Evolutionary conservation across 2,329 filamentous ascomycete genomes (phyloP).

Genomic region (Fusarium sarcochroum): DNA sequence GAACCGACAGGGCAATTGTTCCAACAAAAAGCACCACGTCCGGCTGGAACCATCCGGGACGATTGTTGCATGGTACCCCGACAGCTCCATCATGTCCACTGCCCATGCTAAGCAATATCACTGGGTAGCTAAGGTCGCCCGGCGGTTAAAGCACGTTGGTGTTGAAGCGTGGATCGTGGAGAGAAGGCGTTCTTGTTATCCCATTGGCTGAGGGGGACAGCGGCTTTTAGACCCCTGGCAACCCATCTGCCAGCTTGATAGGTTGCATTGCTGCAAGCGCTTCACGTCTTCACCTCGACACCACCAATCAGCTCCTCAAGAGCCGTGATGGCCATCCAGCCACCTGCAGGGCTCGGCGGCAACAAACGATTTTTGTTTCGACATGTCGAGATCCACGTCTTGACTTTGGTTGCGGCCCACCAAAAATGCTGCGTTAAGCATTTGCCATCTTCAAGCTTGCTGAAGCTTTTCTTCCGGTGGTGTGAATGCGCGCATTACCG

Average conservation of each 20-base stretch:
- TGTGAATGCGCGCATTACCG: constrained; percentile 14
- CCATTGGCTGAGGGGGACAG: constrained; percentile 38
- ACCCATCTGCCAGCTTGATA: constrained; percentile 45
- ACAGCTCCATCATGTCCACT: constrained; percentile 27
- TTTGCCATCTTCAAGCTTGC: constrained; percentile 12
- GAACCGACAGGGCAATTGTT: constrained; percentile 14
- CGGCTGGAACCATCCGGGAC: constrained; percentile 30
- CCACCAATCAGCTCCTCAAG: constrained; percentile 56
- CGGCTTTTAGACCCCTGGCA: constrained; percentile 35
- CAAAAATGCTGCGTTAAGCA: constrained; percentile 24
- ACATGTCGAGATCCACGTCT: constrained; percentile 28
- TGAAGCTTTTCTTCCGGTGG: constrained; percentile 5
- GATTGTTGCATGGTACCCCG: constrained; percentile 33
- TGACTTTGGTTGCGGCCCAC: constrained; percentile 16
- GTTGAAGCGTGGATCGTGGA: constrained; percentile 42
- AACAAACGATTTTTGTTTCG: constrained; percentile 56
- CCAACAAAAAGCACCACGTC: constrained; percentile 18
- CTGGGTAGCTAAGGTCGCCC: constrained; percentile 27
- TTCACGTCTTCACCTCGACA: constrained; percentile 35
- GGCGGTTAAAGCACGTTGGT: constrained; percentile 43
- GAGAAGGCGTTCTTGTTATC: constrained; percentile 24
- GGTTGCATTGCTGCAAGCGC: constrained; percentile 43
- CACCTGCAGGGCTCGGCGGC: constrained; percentile 62
- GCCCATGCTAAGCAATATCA: constrained; percentile 24
- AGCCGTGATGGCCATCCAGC: constrained; percentile 58